Evolutionary conservation across 1,284 basidiomycete genomes (phyloP), one percentile per base, ranked within the genome.

Genomic region (Tylopilus orsonianus): DNA sequence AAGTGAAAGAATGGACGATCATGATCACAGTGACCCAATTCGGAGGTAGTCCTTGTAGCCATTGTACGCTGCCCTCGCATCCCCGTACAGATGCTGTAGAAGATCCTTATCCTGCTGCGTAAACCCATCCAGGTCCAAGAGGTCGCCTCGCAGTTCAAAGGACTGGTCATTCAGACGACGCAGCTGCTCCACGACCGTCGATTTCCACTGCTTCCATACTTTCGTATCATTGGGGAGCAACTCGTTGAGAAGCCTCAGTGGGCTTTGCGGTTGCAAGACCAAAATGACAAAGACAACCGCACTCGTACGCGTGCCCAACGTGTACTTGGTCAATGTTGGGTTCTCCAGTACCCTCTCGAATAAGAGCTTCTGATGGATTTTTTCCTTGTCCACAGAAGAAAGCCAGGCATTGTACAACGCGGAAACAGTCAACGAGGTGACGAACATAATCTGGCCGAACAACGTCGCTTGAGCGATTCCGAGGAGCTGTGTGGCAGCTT

Each of bases 391-490:
- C 38, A 55, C 27, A 7, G 55, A 56, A 2, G 60, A 60, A 0
- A 62, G 34, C 47, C 50, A 60, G 0, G 44, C 16, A 18, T 56
- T 63, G 41, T 58, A 60, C 1, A 34, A n/a, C 44, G 53, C 56
- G 0, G 61, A 64, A 19, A 59, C 47, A 2, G 45, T 56, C 8
- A 65, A 48, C 9, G 62, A 61, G 1, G 30, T 3, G 7, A 66
- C 16, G 43, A 65, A 66, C 55, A 66, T 56, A 18, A 57, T 39
- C 36, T 65, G 63, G 10, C 64, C 64, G 16, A 62, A 66, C 10
- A 62, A 33, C 8, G 57, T 46, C 0, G 52, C 57, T 40, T 61
- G 60, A 0, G 64, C 56, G 22, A 65, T 56, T 23, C 66, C 49
- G 22, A 65, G 44, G 5, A 65, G 48, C 40, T 66, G 64, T 8